Evolutionary conservation across 2,329 filamentous ascomycete species (phyloP), one percentile per base, ranked within the genome.

Genomic region (Calonectria naviculata): DNA sequence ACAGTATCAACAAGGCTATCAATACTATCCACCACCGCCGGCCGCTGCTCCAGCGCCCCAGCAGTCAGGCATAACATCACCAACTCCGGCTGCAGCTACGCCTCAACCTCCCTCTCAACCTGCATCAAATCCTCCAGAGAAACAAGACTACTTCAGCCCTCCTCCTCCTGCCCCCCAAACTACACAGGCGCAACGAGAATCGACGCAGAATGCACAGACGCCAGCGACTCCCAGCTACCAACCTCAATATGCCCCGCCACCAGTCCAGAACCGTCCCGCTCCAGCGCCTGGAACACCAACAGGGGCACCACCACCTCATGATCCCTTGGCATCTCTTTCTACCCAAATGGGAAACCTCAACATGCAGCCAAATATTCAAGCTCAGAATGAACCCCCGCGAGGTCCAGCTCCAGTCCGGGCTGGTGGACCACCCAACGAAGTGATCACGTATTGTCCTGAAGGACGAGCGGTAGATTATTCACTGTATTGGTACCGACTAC

Each of bases 401-500:
- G 65, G 65, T 1, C 71, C 65, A 9, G 66, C 73, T 0, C 60
- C 72, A 0, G 73, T 80, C 3, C 68, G 73, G 46, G 73, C 76
- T 9, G 71, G 69, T 0, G 82, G 81, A 0, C 19, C 67, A 4
- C 74, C 76, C 10, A 71, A 71, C 13, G 76, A 81, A 3, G 60
- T 75, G 1, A 65, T 81, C 0, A 71, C 74, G 4, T 78, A 74
- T 15, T 84, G 82, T 28, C 79, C 82, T 1, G 77, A 80, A 41
- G 24, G 56, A 1, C 78, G 81, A 17, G 21, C 60, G 0, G 71
- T 83, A 0, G 72, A 74, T 24, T 83, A 83, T 46, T 68, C 74
- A 0, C 72, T 80, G 0, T 77, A 77, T n/a, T 84, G 82, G 80
- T 81, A 83, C 56, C 76, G 73, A 1, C 58, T 80, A 1, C 67